Conservation (phyloP, 148 eudicot species). For the Chenopodium suecicum region DNA sequence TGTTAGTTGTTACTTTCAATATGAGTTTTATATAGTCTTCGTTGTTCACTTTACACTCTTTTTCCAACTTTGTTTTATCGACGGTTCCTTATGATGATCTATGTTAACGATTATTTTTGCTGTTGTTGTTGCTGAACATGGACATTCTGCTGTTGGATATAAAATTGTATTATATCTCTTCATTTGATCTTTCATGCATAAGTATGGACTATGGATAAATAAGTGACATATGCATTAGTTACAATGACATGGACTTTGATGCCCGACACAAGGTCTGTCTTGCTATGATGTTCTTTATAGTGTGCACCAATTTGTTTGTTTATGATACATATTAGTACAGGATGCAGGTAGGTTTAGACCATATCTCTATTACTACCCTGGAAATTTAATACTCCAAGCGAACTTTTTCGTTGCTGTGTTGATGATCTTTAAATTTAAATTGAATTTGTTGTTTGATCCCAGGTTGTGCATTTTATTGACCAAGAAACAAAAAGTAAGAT, state of each 20-base stretch:
- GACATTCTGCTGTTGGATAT: background rate
- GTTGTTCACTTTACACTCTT: no score
- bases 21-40: background rate
- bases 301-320: background rate
- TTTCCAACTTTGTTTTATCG: no score
- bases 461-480: slow-evolving; percentile 63
- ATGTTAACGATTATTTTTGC: no score
- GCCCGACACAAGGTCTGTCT: background rate
- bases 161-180: background rate
- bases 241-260: background rate
- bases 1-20: background rate
- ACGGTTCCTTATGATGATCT: no score
- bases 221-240: background rate
- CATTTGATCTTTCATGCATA: background rate
- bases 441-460: slow-evolving; percentile 19
- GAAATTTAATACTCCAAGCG: background rate
- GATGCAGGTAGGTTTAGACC: background rate
- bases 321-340: background rate
- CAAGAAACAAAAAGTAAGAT: slow-evolving; percentile 37
- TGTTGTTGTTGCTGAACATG: background rate
- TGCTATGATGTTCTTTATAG: background rate
- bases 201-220: background rate
- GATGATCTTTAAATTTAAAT: background rate
- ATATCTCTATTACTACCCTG: background rate
- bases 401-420: background rate